Conservation (phyloP, 129 eudicot genomes). For the Chrysanthemum makinoi region DNA sequence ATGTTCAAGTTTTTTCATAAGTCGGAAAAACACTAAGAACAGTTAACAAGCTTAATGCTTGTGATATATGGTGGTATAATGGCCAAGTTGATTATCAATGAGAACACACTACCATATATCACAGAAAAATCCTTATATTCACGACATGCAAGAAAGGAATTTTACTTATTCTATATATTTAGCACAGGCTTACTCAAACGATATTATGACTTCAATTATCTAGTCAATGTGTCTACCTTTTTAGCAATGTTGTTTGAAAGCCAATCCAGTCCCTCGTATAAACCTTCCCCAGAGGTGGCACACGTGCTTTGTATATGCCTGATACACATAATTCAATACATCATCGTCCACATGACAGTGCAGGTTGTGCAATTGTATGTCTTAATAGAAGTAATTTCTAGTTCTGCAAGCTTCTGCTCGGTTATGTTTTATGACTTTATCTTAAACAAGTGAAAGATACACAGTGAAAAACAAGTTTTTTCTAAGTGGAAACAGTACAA, state of each 20-base stretch:
- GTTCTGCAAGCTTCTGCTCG: too few relatives aligned
- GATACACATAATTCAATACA: not conserved
- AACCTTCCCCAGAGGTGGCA: conserved; percentile 64
- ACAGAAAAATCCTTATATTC: not conserved
- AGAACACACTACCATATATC: not conserved
- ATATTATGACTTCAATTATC: not conserved
- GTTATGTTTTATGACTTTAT: too few relatives aligned
- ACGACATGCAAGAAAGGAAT: not conserved
- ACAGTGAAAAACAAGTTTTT: too few relatives aligned
- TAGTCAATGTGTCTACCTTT: conserved; percentile 33
- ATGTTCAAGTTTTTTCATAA: not conserved
- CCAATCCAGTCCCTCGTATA: conserved; percentile 64
- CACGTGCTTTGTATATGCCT: conserved; percentile 69
- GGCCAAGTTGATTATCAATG: not conserved
- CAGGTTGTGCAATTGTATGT: not conserved
- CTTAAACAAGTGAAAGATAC: too few relatives aligned
- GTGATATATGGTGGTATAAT: not conserved
- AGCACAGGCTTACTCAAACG: not conserved
- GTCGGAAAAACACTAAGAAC: not conserved
- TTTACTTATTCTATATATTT: too few relatives aligned
- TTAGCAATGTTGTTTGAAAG: conserved; percentile 59
- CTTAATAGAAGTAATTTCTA: not conserved
- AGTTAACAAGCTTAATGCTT: not conserved
- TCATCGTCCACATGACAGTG: not conserved
- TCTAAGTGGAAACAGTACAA: too few relatives aligned